Base-by-base conservation (phyloP, 2,329 filamentous ascomycete species). In the Akanthomyces lecanii region DNA sequence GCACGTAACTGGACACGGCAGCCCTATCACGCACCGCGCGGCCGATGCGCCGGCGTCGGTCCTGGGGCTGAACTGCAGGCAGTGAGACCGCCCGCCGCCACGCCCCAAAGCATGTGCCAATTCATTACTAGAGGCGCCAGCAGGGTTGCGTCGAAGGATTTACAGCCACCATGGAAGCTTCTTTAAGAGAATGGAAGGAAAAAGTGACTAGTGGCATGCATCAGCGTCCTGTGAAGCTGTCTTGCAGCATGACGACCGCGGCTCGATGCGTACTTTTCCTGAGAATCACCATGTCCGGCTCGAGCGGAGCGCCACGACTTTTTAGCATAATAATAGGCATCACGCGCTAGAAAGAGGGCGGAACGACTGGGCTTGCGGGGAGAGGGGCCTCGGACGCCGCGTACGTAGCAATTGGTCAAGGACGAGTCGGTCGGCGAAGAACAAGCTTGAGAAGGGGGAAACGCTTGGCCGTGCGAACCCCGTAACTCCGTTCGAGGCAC, bases 11-110 rank as follows among this genome's bases (percentile, higher is more conserved):
- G 8, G 4, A 56, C 40, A 50, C 30, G 48, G 25, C 40, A 61
- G 50, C 58, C 58, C 58, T 61, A 61, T 45, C 58, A 33, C 57
- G 44, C 57, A 30, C 23, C 55, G 25, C 36, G 38, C 36, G n/a
- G 57, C 33, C 25, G 38, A 60, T 61, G 50, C 48, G 58, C 57
- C 50, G 58, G 58, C 50, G 58, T 61, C 58, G 58, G 58, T 61
- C 50, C 50, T 61, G 58, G 50, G 58, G 58, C 58, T 61, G 58
- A 61, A 18, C 18, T 30, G 47, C 58, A 54, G n/a, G 38, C n/a
- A 51, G 58, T 44, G 36, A 61, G 57, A 61, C 57, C 1, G 28
- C 28, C 28, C 55, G 42, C 40, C 53, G n/a, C 42, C 56, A 57
- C 42, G 47, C 40, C 45, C 12, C 36, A 3, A 40, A 16, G 14